Conservation (phyloP, 768 basidiomycete genomes). For the Boletus rubescentipes region DNA sequence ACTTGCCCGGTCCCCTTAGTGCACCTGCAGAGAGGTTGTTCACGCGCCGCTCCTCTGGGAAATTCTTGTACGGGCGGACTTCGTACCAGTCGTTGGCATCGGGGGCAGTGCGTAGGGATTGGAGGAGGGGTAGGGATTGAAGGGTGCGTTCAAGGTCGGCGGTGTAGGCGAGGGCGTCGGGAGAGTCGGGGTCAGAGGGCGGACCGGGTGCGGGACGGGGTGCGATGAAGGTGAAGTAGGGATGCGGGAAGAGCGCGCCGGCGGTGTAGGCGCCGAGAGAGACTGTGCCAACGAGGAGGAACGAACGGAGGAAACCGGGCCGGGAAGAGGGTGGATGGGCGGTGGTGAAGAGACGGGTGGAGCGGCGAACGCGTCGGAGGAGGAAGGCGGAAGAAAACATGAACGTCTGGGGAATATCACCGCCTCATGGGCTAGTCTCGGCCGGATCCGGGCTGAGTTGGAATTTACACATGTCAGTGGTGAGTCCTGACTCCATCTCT, state of each 20-base stretch:
- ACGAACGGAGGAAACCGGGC: slow-evolving; percentile 8
- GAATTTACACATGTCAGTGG: background rate
- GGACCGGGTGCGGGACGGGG: slow-evolving; percentile 79
- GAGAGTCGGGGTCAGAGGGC: slow-evolving; percentile 48
- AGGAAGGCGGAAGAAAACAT: slow-evolving; percentile 4
- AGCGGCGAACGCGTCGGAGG: slow-evolving; percentile 6
- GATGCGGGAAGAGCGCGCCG: slow-evolving; percentile 73
- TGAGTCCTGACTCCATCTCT: background rate
- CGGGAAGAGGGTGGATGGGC: background rate
- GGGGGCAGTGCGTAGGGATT: slow-evolving; percentile 44
- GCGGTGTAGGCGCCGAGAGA: slow-evolving; percentile 39
- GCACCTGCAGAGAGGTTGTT: slow-evolving; percentile 86
- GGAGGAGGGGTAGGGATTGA: slow-evolving; percentile 61
- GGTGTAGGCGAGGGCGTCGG: slow-evolving; percentile 56
- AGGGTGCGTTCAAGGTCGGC: slow-evolving; percentile 64
- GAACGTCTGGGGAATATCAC: background rate
- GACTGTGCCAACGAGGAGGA: slow-evolving; percentile 23
- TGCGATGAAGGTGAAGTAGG: slow-evolving; percentile 63
- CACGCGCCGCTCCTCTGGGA: slow-evolving; percentile 70
- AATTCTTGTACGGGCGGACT: slow-evolving; percentile 66
- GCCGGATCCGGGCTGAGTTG: slow-evolving; percentile 25
- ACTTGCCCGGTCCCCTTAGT: slow-evolving; percentile 82
- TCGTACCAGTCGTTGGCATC: slow-evolving; percentile 73
- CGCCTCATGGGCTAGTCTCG: background rate
- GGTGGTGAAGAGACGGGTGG: slow-evolving; percentile 22